Conservation (phyloP, 2,329 filamentous ascomycete species). For the Calonectria honghensis region DNA sequence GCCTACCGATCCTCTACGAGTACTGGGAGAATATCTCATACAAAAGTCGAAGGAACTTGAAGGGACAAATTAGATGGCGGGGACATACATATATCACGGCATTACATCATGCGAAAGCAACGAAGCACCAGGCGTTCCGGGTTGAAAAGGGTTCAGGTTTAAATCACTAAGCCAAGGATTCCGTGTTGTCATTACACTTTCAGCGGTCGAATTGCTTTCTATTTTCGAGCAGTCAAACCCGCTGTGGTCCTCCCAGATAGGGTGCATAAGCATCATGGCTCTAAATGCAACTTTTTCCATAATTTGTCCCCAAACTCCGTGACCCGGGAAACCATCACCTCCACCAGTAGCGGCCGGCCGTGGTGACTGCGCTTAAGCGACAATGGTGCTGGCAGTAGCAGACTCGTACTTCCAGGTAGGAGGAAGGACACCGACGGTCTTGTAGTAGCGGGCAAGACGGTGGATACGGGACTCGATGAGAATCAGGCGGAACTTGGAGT, state of each 20-base stretch:
- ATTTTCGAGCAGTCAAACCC: slow-evolving; percentile 58
- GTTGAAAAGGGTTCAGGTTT: slow-evolving; percentile 42
- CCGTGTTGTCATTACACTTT: slow-evolving; percentile 55
- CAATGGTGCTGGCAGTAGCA: slow-evolving; percentile 94
- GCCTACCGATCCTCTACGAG: slow-evolving; percentile 80
- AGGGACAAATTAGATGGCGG: slow-evolving; percentile 51
- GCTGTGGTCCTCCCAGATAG: slow-evolving; percentile 58
- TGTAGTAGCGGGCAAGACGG: slow-evolving; percentile 99
- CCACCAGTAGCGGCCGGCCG: slow-evolving; percentile 51
- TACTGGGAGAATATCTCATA: slow-evolving; percentile 82
- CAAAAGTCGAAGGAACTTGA: slow-evolving; percentile 81
- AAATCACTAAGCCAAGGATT: slow-evolving; percentile 52
- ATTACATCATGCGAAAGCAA: slow-evolving; percentile 36
- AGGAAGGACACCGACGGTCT: slow-evolving; percentile 89
- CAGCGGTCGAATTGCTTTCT: slow-evolving; percentile 60
- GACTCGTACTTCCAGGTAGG: slow-evolving; percentile 99
- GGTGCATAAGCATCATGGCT: slow-evolving; percentile 65
- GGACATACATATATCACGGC: neutral
- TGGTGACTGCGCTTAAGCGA: slow-evolving; percentile 79
- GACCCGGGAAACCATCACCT: slow-evolving; percentile 62
- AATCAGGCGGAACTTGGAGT: slow-evolving; percentile 99
- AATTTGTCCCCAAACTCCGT: slow-evolving; percentile 66
- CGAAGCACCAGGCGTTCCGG: slow-evolving; percentile 52
- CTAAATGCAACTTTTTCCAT: slow-evolving; percentile 67
- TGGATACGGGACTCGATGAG: slow-evolving; percentile 99